Evolutionary conservation across 1,284 basidiomycete species (phyloP), one percentile per base, ranked within the genome.

Genomic region (Boletellus dicymbophilus): DNA sequence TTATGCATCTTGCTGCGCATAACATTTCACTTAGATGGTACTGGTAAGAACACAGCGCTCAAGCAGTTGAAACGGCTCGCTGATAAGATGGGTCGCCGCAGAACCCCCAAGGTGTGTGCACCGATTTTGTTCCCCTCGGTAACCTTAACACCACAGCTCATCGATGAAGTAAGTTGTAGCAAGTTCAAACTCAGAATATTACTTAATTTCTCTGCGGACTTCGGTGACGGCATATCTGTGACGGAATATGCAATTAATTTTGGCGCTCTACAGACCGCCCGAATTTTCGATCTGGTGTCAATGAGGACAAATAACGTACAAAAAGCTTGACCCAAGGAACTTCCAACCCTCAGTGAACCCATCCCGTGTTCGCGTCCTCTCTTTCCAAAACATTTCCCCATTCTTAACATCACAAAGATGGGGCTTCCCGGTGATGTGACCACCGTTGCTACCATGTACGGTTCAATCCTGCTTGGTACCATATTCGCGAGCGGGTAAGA

Each of bases 281-380:
- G 16, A 58, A 53, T 51, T 37, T 38, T 55, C 58, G 53, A 60
- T 65, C 60, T 49, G 27, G 43, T 34, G 39, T 62, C 63, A 66
- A 66, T 60, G 65, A 58, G 53, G 47, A 58, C 65, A 67, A 67
- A 64, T 56, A 67, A 66, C 53, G 50, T 66, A 64, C 61, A 67
- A 66, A 63, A 67, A 26, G 48, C 53, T 52, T 10, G 30, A 36
- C 33, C 22, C 20, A 34, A 13, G 16, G 22, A 33, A 13, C 5
- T 18, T 44, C 28, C 25, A 18, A 15, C 25, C 25, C 18, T 18
- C 39, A 60, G 62, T 67, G 62, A 62, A 52, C 59, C 11, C 28
- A 55, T 38, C 51, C 46, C 42, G 61, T 33, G 59, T 54, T 65
- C 63, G 56, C 63, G 52, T 67, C 62, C 63, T 41, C 42, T 67